Percentiles rank a stretch among this genome's conserved stretches.
Evolutionary conservation across 345 rosid genomes (phyloP).

Genomic region (Eucalyptus viminalis): DNA sequence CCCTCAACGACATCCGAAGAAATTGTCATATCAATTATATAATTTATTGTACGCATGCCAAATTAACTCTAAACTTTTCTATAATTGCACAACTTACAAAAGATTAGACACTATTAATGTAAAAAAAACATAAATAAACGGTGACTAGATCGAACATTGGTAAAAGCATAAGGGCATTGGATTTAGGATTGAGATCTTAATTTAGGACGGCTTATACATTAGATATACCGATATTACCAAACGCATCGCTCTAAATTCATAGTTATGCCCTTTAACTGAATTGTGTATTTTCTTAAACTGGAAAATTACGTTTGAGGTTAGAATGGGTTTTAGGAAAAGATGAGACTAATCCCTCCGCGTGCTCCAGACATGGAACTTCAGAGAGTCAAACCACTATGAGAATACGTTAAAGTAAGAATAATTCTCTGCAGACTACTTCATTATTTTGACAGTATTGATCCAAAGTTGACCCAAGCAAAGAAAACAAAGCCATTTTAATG

Average conservation of each 20-base stretch:
- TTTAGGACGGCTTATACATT: background rate
- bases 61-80: background rate
- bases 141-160: background rate
- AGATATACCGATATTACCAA: background rate
- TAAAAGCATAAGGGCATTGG: background rate
- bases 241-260: background rate
- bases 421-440: background rate
- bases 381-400: background rate
- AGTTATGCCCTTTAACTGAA: background rate
- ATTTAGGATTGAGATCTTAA: background rate
- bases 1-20: background rate
- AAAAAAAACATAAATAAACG: background rate
- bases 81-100: background rate
- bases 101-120: background rate
- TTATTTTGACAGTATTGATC: background rate
- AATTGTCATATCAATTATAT: background rate
- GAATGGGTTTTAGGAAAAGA: background rate
- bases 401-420: background rate
- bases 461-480: background rate
- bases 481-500: background rate
- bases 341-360: background rate
- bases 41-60: fast-evolving
- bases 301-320: background rate
- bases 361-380: background rate
- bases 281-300: background rate